These are phyloP conservation scores for Crithidia fasciculata DNA, from an alignment of 208 protist genomes.

Conservation along the genomic window DNA sequence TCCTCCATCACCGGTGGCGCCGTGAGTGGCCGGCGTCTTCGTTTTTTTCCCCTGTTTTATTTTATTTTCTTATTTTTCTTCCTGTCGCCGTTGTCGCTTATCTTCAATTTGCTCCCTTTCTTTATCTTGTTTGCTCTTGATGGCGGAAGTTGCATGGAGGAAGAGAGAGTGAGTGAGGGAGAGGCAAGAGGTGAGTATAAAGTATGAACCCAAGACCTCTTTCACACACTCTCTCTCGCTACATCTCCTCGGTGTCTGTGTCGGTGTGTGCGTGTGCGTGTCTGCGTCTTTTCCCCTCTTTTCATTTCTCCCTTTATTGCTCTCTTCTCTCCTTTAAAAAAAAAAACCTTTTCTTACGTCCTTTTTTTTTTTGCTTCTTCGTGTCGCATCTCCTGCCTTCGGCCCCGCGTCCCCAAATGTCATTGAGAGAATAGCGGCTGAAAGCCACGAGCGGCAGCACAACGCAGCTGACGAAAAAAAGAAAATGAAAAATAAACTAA, in stretches of 20 bases:
- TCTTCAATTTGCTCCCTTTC: too few species aligned
- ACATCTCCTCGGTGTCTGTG: neutral
- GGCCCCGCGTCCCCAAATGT: too few species aligned
- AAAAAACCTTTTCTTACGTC: neutral
- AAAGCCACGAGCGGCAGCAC: too few species aligned
- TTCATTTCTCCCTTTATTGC: neutral
- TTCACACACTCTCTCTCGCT: neutral
- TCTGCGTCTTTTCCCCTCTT: constrained; percentile 2
- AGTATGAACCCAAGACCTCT: neutral
- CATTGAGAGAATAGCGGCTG: too few species aligned
- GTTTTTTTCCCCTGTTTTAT: too few species aligned
- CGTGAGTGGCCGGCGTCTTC: too few species aligned
- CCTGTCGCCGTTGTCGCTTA: too few species aligned
- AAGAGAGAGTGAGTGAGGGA: neutral
- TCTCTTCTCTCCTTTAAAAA: neutral
- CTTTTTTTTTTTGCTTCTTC: neutral
- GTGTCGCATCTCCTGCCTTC: neutral
- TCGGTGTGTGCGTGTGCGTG: neutral
- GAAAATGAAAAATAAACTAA: too few species aligned
- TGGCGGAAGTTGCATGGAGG: neutral
- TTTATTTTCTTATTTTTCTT: too few species aligned
- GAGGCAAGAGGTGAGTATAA: neutral
- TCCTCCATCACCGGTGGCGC: too few species aligned
- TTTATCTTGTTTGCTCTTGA: too few species aligned
- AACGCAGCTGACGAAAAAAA: too few species aligned